These are phyloP conservation scores for Sherardia arvensis DNA, from an alignment of 257 asterid genomes.

Conservation along the genomic window DNA sequence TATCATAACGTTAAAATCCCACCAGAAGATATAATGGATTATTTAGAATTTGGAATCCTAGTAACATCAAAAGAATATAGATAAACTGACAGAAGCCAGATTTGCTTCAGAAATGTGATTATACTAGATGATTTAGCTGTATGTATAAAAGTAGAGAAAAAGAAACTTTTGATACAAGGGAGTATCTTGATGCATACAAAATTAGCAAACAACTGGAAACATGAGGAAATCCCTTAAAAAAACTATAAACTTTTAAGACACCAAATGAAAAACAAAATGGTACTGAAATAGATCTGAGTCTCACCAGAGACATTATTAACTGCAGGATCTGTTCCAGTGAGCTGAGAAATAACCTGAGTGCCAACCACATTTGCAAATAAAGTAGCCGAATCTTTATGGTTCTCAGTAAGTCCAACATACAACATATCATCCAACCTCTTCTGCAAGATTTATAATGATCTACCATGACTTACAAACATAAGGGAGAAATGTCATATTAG, in stretches of 20 bases:
- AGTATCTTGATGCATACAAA: no score
- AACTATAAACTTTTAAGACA: neutral
- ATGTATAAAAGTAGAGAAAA: no score
- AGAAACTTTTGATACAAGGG: no score
- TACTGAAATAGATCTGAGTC: slow-evolving; percentile 8
- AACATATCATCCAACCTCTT: slow-evolving; percentile 79
- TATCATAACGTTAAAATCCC: neutral
- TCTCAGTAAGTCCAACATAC: slow-evolving; percentile 89
- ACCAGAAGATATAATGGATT: neutral
- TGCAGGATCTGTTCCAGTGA: slow-evolving; percentile 31
- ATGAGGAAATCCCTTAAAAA: neutral
- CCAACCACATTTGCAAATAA: slow-evolving; percentile 90
- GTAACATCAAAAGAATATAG: neutral
- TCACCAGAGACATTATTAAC: slow-evolving; percentile 39
- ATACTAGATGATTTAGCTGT: neutral
- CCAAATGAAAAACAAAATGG: neutral
- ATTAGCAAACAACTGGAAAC: no score
- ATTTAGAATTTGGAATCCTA: neutral
- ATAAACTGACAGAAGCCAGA: neutral
- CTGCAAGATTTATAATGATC: slow-evolving; percentile 61
- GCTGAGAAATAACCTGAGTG: slow-evolving; percentile 79
- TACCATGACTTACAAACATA: slow-evolving; percentile 23
- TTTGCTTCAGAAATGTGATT: neutral
- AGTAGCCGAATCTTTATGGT: slow-evolving; percentile 86
- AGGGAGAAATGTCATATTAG: slow-evolving; percentile 14